Conservation (phyloP, 768 basidiomycete species). For the Cystofilobasidium bisporidii region DNA sequence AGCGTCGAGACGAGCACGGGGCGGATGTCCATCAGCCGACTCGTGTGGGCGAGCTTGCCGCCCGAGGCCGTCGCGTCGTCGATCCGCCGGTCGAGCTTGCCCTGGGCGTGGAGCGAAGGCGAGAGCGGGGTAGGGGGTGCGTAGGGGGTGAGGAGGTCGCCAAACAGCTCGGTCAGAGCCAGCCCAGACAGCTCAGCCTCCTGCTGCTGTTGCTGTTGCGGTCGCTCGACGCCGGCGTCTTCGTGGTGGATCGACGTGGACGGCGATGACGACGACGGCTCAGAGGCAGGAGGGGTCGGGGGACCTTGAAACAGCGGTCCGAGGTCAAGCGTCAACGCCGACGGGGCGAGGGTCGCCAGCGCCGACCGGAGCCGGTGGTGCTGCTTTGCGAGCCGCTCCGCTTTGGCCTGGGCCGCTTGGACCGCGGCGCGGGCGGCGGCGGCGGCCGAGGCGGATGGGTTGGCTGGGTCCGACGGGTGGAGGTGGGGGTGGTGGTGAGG, state of each 20-base stretch:
- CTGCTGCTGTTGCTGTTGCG: too few species aligned
- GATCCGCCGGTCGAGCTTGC: conserved; percentile 55
- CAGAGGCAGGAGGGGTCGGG: background rate
- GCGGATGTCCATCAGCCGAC: conserved; percentile 66
- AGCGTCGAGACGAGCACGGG: conserved; percentile 77
- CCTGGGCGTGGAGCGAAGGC: conserved; percentile 32
- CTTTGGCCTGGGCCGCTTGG: background rate
- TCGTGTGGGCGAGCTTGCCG: conserved; percentile 64
- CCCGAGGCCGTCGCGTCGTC: conserved; percentile 61
- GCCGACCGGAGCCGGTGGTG: background rate
- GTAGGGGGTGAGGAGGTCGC: conserved; percentile 23
- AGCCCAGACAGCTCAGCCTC: background rate
- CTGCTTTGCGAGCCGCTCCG: background rate
- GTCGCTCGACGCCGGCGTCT: too few species aligned
- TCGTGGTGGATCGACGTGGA: too few species aligned
- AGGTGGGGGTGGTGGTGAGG: too few species aligned
- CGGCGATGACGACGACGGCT: background rate
- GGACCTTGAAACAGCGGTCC: background rate
- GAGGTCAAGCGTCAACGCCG: background rate
- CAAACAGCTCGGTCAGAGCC: conserved; percentile 16
- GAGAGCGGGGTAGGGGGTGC: conserved; percentile 9
- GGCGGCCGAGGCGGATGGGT: background rate
- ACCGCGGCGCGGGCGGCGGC: background rate
- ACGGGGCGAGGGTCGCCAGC: background rate
- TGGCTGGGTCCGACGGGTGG: background rate